Evolutionary conservation across 2,329 filamentous ascomycete genomes (phyloP).

Genomic region (Trichoderma brevicompactum): DNA sequence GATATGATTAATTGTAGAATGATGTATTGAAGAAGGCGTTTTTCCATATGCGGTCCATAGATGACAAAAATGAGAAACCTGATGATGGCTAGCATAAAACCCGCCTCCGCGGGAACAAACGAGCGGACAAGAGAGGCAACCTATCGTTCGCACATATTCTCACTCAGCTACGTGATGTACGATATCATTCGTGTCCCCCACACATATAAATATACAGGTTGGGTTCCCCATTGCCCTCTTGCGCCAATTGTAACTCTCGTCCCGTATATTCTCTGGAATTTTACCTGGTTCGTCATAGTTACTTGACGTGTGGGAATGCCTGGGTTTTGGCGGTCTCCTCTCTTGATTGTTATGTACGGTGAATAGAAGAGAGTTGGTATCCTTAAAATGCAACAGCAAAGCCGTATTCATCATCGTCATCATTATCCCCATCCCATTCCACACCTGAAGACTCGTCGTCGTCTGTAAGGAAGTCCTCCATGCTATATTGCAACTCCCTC

Average conservation of each 20-base stretch:
- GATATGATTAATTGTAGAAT: not conserved
- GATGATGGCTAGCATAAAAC: not conserved
- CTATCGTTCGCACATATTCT: not conserved
- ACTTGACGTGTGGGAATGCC: no score
- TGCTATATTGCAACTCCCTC: constrained; percentile 67
- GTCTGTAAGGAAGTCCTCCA: constrained; percentile 67
- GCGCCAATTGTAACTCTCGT: no score
- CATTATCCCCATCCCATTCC: constrained; percentile 62
- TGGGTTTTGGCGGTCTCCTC: no score
- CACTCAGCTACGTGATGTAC: no score
- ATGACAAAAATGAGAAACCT: not conserved
- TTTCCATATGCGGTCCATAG: not conserved
- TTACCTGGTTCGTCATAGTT: no score
- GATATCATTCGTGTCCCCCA: not conserved
- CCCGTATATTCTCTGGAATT: no score
- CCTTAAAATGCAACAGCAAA: constrained; percentile 35
- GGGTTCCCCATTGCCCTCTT: no score
- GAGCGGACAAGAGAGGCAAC: not conserved
- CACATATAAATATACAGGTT: no score
- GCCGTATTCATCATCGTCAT: constrained; percentile 54
- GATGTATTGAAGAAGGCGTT: not conserved
- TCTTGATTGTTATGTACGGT: not conserved
- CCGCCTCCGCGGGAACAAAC: not conserved
- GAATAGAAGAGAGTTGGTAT: not conserved
- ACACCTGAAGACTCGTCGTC: constrained; percentile 61